Evolutionary conservation across 2,329 filamentous ascomycete genomes (phyloP).

Genomic region (Ceratocystis ficicola): DNA sequence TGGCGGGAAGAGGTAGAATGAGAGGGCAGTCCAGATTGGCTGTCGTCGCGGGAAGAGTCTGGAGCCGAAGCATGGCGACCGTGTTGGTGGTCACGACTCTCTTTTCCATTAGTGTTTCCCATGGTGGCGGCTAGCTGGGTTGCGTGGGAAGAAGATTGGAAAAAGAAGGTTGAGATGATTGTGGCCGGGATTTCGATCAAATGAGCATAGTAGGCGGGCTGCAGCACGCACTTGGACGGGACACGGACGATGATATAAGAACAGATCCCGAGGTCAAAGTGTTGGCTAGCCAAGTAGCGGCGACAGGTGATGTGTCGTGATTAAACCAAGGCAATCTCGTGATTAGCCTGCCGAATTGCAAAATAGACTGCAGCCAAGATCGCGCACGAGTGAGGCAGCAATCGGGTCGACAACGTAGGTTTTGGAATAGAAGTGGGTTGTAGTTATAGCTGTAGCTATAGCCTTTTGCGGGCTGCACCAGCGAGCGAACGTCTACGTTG

Average conservation of each 20-base stretch:
- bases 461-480: not conserved
- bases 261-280: constrained; percentile 3
- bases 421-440: not conserved
- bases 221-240: not conserved
- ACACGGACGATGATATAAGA: not conserved
- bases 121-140: constrained; percentile 24
- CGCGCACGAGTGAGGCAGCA: not conserved
- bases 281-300: not conserved
- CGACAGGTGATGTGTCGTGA: not conserved
- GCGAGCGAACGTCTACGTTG: not conserved
- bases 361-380: not conserved
- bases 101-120: constrained; percentile 34
- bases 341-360: not conserved
- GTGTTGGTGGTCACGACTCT: constrained; percentile 28
- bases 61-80: constrained; percentile 12
- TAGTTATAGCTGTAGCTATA: constrained; percentile 5
- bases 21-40: constrained; percentile 30
- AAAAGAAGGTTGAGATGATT: not conserved
- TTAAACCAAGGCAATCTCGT: not conserved
- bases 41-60: not conserved
- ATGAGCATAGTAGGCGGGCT: not conserved
- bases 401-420: not conserved
- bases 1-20: constrained; percentile 28
- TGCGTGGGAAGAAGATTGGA: constrained; percentile 7
- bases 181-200: not conserved